Base-by-base conservation (phyloP, 192 early-diverging fungal species). In the Podila clonocystis region DNA sequence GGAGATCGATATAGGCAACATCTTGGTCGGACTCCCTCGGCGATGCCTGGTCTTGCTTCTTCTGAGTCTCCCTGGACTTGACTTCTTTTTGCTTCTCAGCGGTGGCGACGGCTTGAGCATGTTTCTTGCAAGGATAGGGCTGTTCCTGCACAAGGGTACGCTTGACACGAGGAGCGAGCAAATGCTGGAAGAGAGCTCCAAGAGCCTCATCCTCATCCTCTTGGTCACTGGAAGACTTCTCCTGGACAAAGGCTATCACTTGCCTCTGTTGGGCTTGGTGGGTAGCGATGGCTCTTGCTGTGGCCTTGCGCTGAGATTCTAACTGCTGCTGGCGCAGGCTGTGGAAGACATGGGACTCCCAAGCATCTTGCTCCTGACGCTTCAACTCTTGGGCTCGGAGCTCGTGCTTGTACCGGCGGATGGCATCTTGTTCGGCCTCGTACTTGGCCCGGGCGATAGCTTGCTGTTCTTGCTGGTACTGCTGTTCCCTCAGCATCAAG, bases 111-210 rank as follows among this genome's bases (percentile, higher is more conserved):
- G 20, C 24, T 55, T 55, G 19, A 24, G 22, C 52, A 9, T 9
- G 8, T 22, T 20, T 24, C n/a, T 75, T 75, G 61, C 67, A 65
- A 8, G 74, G 67, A 34, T 75, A 69, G 28, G 29, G 20, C 36
- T 67, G 58, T 52, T 68, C 74, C 13, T 68, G 67, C 20, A 66
- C 12, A 36, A 63, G 61, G 13, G 60, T 6, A 30, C 66, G 65
- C 62, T 75, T 68, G 36, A 52, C 50, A 1, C 62, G 34, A 9
- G 60, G 66, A n/a, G 62, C 45, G 50, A 74, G 67, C 1, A 74
- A 26, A 0, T 58, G 58, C 26, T 63, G 64, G n/a, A 75, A 65
- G 17, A 75, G 66, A 9, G 62, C 38, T 4, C 41, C 50, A 6
- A 75, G 29, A 9, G 67, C 30, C 30, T 24, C 29, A 5, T 34